Base-by-base conservation (phyloP, 495 filamentous ascomycete species). In the Aspergillus egyptiacus region DNA sequence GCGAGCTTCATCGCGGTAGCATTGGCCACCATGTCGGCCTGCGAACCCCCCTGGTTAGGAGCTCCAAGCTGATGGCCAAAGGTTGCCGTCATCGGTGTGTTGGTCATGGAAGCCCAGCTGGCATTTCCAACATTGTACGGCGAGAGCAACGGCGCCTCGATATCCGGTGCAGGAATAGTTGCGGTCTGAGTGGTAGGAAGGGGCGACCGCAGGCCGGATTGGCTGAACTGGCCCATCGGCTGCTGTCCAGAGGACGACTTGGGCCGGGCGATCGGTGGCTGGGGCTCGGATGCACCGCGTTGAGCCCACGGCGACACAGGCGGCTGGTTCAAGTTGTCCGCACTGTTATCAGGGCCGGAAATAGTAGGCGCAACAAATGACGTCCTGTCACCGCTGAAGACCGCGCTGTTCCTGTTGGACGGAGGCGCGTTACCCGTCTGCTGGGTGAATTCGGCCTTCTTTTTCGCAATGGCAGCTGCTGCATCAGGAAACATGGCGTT, bases 401-500 rank as follows among this genome's bases (percentile, higher is more conserved):
- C 84, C 37, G 85, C 75, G 64, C 94, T 97, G 68, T 96, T 97
- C 31, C 94, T 84, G 68, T 95, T 95, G 25, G 93, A 96, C 3
- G 85, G 80, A 15, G 91, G 88, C 9, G 85, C 85, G 49, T 89
- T 87, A 39, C 93, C 91, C 23, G 89, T 95, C 65, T 93, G 86
- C 63, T 95, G 89, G 9, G 89, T 91, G 62, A 95, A 96, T 68
- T 96, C 90, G 41, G 89, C 91, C 73, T 96, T 95, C 70, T 98
- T 91, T 41, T 90, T 93, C 23, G 90, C 90, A 66, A 98, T 96
- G 11, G 94, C 94, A 11, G 91, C 94, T 2, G 93, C 94, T 18
- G 93, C 93, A 73, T 97, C 93, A 5, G 93, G 93, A 64, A 98
- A 98, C 93, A 98, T 97, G 55, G 89, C 89, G 70, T 95, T 91